These are phyloP conservation scores for Periconia sp. DNA, from an alignment of 2,329 filamentous ascomycete genomes.

Conservation along the genomic window DNA sequence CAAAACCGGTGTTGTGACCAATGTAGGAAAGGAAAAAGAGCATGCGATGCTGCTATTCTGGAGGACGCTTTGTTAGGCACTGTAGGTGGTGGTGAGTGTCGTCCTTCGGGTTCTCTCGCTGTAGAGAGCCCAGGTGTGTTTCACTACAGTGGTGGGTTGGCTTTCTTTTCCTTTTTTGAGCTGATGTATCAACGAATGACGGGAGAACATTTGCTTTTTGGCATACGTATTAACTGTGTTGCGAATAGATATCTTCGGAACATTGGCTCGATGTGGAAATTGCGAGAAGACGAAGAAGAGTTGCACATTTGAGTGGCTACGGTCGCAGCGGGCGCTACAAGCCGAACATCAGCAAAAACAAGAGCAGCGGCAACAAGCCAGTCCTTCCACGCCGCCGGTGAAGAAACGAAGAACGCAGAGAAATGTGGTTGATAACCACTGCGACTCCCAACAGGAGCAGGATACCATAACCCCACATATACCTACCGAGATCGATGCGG, in stretches of 20 bases:
- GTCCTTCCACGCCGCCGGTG: no score
- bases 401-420: conserved; percentile 7
- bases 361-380: background rate
- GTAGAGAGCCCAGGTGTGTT: conserved; percentile 15
- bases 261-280: conserved; percentile 43
- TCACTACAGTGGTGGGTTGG: conserved; percentile 38
- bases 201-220: background rate
- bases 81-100: background rate
- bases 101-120: background rate
- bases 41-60: conserved; percentile 46
- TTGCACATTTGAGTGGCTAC: conserved; percentile 50
- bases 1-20: conserved; percentile 52
- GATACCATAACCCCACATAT: no score
- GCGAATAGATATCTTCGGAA: conserved; percentile 34
- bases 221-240: conserved; percentile 17
- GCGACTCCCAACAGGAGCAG: no score
- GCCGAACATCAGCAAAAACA: conserved; percentile 19
- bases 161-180: background rate
- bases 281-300: conserved; percentile 49
- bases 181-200: background rate
- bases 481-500: background rate
- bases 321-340: conserved; percentile 36
- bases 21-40: conserved; percentile 50
- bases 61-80: conserved; percentile 30
- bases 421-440: background rate